Evolutionary conservation across 148 eudicot genomes (phyloP).

Genomic region (Cornus florida): DNA sequence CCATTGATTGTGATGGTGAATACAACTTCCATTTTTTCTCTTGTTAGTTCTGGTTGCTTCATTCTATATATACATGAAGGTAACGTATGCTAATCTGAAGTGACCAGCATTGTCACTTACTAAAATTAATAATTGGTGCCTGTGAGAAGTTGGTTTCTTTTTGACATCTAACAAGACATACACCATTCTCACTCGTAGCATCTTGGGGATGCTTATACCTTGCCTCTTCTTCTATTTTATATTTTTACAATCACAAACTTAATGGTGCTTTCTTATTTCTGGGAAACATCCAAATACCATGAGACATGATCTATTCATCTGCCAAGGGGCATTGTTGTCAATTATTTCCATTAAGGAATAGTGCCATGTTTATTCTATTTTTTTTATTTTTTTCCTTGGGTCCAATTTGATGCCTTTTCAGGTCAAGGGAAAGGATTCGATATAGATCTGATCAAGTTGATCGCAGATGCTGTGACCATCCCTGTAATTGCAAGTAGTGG

Average conservation of each 20-base stretch:
- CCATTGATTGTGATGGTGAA: conserved; percentile 97
- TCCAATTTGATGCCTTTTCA: conserved; percentile 27
- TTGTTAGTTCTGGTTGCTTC: not conserved
- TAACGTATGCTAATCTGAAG: not conserved
- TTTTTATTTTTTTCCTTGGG: not conserved
- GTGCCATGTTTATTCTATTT: not conserved
- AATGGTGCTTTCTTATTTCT: not conserved
- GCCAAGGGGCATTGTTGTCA: not conserved
- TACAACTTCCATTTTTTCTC: not conserved
- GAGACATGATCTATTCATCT: not conserved
- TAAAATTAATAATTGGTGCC: not conserved
- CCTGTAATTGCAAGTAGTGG: conserved; percentile 99
- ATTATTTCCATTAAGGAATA: not conserved
- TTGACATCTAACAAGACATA: no score
- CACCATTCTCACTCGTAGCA: no score
- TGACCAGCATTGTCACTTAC: not conserved
- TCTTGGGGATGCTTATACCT: not conserved
- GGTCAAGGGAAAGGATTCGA: conserved; percentile 98
- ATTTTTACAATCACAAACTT: not conserved
- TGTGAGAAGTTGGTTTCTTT: not conserved
- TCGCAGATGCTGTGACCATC: conserved; percentile 86
- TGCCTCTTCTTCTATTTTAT: not conserved
- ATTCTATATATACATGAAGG: no score
- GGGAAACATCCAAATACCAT: not conserved
- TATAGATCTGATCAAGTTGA: conserved; percentile 68